Evolutionary conservation across 441 rosid species (phyloP), one percentile per base, ranked within the genome.

Genomic region (Populus tomentosa): DNA sequence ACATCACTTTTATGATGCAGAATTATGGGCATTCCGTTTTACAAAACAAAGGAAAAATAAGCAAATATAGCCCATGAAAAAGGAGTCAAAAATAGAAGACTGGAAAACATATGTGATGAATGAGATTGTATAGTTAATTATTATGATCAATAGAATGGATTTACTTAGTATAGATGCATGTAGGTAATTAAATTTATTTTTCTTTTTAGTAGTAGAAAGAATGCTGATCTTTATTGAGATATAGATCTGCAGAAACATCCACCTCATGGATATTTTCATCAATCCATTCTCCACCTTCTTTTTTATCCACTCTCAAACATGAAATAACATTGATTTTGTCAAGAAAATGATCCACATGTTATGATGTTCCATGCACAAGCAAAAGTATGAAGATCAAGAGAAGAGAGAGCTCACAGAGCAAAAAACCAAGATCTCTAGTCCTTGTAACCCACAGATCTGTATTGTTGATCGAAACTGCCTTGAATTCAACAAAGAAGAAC

Each of bases 391-490:
- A 33, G 69, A 73, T 62, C 36, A 74, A 66, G 63, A 75, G 61
- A 66, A 72, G 18, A 76, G 79, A 63, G 59, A 73, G 74, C 84
- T 78, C 77, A 86, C 84, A 65, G 73, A 75, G 46, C 59, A 74
- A 70, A 69, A 23, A 32, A 67, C 75, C 71, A 71, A 74, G 38
- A 35, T 75, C 78, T 77, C 72, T 40, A 70, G 80, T 73, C 56
- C 76, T 53, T 77, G 23, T 23, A 74, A 71, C 32, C 74, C 69
- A 61, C 85, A 32, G 90, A 85, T 85, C 88, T 83, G 84, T 53
- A 53, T 53, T 18, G 76, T 69, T 26, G 84, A 72, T 33, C 59
- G 77, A 80, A 62, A 72, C 78, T 74, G 38, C 73, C 70, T 42
- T 72, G 28, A 59, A 42, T 23, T 71, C 72, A 68, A 75, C 68